A percentile compares a stretch with the other conserved stretches of the same genome.
Conservation (phyloP, 2,329 filamentous ascomycete species). For the Aspergillus bombycis region DNA sequence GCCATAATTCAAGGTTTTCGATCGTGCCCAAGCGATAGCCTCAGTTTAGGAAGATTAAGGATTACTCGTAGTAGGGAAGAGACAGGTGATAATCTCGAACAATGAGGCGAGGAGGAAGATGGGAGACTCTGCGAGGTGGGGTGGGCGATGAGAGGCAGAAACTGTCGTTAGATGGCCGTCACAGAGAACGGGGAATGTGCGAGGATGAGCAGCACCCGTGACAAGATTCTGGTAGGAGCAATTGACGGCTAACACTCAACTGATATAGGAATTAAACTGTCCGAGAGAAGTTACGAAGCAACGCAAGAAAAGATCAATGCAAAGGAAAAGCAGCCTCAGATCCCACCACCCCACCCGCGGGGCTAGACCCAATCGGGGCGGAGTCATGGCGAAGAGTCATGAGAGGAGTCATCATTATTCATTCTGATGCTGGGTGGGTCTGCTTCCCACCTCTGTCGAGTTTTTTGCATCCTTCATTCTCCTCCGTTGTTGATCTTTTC, state of each 20-base stretch:
- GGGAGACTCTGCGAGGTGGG: constrained; percentile 1
- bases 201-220: not conserved
- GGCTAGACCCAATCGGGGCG: constrained; percentile 23
- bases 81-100: not conserved
- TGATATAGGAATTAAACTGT: not conserved
- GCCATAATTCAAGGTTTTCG: constrained; percentile 40
- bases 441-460: not conserved
- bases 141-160: constrained; percentile 2
- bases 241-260: not conserved
- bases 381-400: constrained; percentile 16
- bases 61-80: not conserved
- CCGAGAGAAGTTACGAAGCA: not conserved
- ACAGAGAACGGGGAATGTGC: not conserved
- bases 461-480: not conserved
- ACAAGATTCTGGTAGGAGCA: not conserved
- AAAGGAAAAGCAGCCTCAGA: constrained; percentile 12
- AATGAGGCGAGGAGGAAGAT: not conserved
- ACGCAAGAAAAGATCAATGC: constrained; percentile 4
- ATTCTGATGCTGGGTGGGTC: constrained; percentile 10
- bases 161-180: not conserved
- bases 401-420: constrained; percentile 20
- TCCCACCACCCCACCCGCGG: constrained; percentile 13
- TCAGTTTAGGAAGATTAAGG: constrained; percentile 1
- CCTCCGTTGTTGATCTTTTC: not conserved
- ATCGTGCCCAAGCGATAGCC: not conserved